These are phyloP conservation scores for Bocquillonia castaneifolia DNA, from an alignment of 441 rosid genomes.

Conservation along the genomic window DNA sequence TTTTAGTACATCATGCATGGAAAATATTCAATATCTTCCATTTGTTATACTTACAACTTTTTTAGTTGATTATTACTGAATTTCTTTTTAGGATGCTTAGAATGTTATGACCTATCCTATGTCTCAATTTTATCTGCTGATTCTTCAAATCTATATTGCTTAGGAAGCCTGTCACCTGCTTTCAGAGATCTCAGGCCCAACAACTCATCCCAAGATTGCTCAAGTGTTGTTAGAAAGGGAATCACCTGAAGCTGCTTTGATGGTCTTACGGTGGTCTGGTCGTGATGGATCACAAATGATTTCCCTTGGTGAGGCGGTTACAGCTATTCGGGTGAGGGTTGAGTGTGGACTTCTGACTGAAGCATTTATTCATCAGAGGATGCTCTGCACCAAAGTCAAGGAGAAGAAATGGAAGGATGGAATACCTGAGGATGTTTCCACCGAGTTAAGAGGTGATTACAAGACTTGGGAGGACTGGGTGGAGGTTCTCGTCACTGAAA, in stretches of 20 bases:
- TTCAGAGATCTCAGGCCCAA: slow-evolving; percentile 77
- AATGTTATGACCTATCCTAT: not conserved
- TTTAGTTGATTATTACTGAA: not conserved
- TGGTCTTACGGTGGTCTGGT: slow-evolving; percentile 90
- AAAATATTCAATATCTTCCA: not conserved
- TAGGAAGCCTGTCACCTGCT: slow-evolving; percentile 83
- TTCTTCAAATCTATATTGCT: slow-evolving; percentile 26
- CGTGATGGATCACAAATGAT: slow-evolving; percentile 62
- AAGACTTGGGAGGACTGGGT: slow-evolving; percentile 69
- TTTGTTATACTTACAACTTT: not conserved
- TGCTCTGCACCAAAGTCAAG: slow-evolving; percentile 60
- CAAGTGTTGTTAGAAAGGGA: slow-evolving; percentile 86
- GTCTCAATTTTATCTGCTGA: slow-evolving; percentile 24
- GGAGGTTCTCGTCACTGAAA: slow-evolving; percentile 72
- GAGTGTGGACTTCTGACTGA: slow-evolving; percentile 90
- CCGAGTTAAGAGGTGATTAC: slow-evolving; percentile 35
- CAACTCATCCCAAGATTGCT: slow-evolving; percentile 81
- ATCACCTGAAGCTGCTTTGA: slow-evolving; percentile 68
- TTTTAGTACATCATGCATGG: not conserved
- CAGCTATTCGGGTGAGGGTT: slow-evolving; percentile 74
- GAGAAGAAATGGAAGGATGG: slow-evolving; percentile 53
- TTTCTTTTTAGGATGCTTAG: not conserved
- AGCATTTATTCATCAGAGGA: slow-evolving; percentile 80
- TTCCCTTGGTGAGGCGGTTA: slow-evolving; percentile 75
- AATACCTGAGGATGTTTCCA: slow-evolving; percentile 28